Percentiles rank a stretch among this genome's conserved stretches.
Evolutionary conservation across 176 grass and related monocot genomes (phyloP).

Genomic region (Hsuehochloa calcarea): DNA sequence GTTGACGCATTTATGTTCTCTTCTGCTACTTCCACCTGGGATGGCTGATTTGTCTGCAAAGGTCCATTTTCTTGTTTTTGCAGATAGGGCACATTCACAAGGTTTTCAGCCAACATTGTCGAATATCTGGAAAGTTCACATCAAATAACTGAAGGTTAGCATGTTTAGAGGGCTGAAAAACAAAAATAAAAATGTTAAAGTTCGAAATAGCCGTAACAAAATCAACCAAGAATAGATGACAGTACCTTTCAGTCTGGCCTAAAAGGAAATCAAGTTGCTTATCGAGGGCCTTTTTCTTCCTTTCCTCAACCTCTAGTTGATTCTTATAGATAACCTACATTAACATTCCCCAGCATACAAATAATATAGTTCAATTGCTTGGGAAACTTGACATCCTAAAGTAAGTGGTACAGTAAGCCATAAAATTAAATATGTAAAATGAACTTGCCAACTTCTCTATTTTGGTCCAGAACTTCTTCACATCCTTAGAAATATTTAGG

Average conservation of each 20-base stretch:
- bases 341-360: constrained; percentile 27
- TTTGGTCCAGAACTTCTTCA: constrained; percentile 99
- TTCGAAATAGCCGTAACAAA: background rate
- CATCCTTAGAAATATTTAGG: constrained; percentile 94
- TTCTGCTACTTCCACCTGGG: constrained; percentile 44
- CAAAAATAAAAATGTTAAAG: background rate
- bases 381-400: background rate
- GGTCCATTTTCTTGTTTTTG: constrained; percentile 42
- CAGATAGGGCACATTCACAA: constrained; percentile 57
- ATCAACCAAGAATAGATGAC: background rate
- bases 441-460: constrained; percentile 92
- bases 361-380: constrained; percentile 23
- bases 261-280: constrained; percentile 99
- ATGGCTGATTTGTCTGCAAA: constrained; percentile 43
- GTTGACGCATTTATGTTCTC: constrained; percentile 25
- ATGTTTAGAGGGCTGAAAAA: background rate
- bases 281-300: constrained; percentile 89
- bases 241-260: constrained; percentile 96
- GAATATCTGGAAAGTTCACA: constrained; percentile 68
- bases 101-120: constrained; percentile 99
- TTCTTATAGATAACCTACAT: constrained; percentile 93
- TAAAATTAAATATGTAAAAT: background rate
- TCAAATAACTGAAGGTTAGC: constrained; percentile 30
- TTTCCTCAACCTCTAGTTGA: constrained; percentile 90
- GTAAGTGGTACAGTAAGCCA: constrained; percentile 3